These are phyloP conservation scores for Amoebophrya sp. DNA, from an alignment of 169 alveolate genomes.

Conservation along the genomic window DNA sequence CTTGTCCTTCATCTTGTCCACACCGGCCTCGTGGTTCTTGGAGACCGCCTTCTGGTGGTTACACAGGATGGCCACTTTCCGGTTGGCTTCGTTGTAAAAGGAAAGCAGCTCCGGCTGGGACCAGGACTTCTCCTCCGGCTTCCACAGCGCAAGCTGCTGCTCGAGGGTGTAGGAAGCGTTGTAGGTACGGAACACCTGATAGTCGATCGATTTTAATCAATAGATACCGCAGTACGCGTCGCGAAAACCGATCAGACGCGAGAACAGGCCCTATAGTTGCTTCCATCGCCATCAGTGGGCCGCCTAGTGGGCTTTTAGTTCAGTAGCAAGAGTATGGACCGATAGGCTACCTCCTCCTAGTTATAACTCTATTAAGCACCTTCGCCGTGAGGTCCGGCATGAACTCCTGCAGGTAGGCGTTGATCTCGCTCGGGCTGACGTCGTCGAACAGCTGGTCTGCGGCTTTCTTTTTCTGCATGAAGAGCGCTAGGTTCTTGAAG, in stretches of 20 bases:
- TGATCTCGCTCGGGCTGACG: conserved; percentile 40
- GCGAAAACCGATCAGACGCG: no score
- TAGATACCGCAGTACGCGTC: background rate
- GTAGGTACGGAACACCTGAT: conserved; percentile 89
- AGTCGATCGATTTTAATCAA: no score
- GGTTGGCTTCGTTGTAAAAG: conserved; percentile 88
- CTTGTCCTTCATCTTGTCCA: conserved; percentile 74
- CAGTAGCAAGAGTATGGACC: no score
- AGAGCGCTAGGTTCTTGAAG: background rate
- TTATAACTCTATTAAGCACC: conserved; percentile 32
- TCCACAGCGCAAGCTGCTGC: conserved; percentile 51
- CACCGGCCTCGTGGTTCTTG: conserved; percentile 82
- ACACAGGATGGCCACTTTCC: conserved; percentile 93
- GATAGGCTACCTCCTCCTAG: no score
- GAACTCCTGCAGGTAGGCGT: conserved; percentile 85
- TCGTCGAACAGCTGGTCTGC: background rate
- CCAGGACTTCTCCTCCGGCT: conserved; percentile 14
- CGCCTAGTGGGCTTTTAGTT: no score
- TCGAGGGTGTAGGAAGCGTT: conserved; percentile 95
- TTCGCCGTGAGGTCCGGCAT: conserved; percentile 97
- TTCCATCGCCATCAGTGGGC: no score
- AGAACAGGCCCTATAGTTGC: no score
- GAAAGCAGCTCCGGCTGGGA: conserved; percentile 53
- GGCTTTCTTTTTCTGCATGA: background rate
- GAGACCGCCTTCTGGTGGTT: conserved; percentile 89